phyloP scores from a whole-genome alignment of 2,329 filamentous ascomycete genomes.

The Colletotrichum camelliae region DNA sequence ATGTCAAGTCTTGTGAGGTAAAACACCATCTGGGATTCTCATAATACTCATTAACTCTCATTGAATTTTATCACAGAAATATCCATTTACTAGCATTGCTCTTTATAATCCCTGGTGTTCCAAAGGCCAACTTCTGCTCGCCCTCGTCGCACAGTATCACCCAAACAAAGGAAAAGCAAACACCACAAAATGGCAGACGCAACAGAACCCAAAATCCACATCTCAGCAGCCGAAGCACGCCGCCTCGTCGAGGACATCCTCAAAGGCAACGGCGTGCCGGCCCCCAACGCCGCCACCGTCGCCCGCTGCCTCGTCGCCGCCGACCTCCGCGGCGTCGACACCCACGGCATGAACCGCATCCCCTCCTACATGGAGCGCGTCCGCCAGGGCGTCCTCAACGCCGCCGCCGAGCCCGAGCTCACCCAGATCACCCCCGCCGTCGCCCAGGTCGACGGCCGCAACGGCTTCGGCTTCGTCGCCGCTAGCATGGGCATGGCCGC shows the following conservation, averaged over 20 bases:
- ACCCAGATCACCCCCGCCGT: slow-evolving; percentile 72
- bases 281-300: slow-evolving; percentile 64
- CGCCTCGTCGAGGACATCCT: slow-evolving; percentile 62
- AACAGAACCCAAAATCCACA: slow-evolving; percentile 30
- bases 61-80: background rate
- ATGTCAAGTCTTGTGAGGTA: background rate
- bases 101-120: background rate
- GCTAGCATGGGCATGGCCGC: slow-evolving; percentile 69
- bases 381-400: slow-evolving; percentile 70
- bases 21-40: background rate
- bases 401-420: slow-evolving; percentile 62
- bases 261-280: slow-evolving; percentile 63
- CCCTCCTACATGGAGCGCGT: slow-evolving; percentile 80
- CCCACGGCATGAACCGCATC: slow-evolving; percentile 78
- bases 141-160: background rate
- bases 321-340: slow-evolving; percentile 80
- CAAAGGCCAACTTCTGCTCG: background rate
- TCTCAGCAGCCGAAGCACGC: slow-evolving; percentile 44
- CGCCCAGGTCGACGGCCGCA: slow-evolving; percentile 69
- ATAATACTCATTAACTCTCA: background rate
- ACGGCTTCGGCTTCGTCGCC: slow-evolving; percentile 78
- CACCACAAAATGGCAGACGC: slow-evolving; percentile 7
- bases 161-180: background rate
- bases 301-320: slow-evolving; percentile 75
- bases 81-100: background rate